These are phyloP conservation scores for Whalleya microplaca DNA, from an alignment of 2,329 filamentous ascomycete species.

Conservation along the genomic window DNA sequence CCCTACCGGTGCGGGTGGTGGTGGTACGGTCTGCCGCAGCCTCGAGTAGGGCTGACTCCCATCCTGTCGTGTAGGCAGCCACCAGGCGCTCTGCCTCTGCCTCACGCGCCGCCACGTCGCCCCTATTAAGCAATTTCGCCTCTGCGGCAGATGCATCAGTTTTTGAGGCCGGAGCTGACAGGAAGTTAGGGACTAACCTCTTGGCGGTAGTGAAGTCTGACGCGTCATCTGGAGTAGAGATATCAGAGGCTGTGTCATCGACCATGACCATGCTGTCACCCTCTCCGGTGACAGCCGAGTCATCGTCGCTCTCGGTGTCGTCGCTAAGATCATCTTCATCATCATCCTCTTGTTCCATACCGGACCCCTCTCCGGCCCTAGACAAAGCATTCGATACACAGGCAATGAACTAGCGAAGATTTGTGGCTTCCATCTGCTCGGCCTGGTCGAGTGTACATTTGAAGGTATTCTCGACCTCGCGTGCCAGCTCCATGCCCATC, in stretches of 20 bases:
- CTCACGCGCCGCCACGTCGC: conserved; percentile 1
- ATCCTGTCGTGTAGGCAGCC: conserved; percentile 1
- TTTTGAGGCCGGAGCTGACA: neutral
- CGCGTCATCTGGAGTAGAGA: no score
- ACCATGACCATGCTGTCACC: no score
- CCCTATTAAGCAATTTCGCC: neutral
- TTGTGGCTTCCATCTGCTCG: conserved; percentile 36
- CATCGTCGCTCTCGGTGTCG: conserved; percentile 1
- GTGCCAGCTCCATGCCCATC: conserved; percentile 50
- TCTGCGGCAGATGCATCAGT: neutral
- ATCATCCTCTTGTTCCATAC: conserved; percentile 1
- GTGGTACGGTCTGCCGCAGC: neutral
- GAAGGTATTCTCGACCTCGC: conserved; percentile 45
- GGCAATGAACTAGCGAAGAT: conserved; percentile 33
- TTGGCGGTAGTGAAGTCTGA: no score
- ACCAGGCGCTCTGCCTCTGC: conserved; percentile 1
- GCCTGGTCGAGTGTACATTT: conserved; percentile 34
- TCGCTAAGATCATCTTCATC: no score
- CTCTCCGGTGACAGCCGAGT: no score
- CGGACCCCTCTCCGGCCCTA: conserved; percentile 5
- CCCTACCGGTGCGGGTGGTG: conserved; percentile 3
- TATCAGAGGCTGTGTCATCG: no score
- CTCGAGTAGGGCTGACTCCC: neutral
- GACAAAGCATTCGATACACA: conserved; percentile 19
- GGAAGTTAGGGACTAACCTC: no score